Percentiles rank a stretch among this genome's conserved stretches.
Evolutionary conservation across 805 yeast genomes (phyloP).

Genomic region (Lipomyces lipofer): DNA sequence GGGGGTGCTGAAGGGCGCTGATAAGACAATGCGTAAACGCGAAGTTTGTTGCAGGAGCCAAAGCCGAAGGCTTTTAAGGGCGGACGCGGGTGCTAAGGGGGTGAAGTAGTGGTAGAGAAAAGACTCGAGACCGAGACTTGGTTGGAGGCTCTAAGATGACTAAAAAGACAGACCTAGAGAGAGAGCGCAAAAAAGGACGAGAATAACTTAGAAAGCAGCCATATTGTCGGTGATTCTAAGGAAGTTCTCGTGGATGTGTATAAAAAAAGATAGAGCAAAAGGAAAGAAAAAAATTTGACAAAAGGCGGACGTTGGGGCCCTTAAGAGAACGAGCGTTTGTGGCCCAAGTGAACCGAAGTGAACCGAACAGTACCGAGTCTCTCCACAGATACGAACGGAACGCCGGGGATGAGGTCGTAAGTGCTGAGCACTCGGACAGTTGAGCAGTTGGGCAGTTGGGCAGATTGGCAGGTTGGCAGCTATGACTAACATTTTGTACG

Average conservation of each 20-base stretch:
- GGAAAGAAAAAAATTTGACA: too few species aligned
- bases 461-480: too few species aligned
- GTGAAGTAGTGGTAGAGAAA: background rate
- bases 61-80: slow-evolving; percentile 6
- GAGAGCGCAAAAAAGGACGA: slow-evolving; percentile 1
- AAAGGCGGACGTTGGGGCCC: too few species aligned
- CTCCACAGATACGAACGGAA: too few species aligned
- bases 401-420: too few species aligned
- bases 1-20: slow-evolving; percentile 17
- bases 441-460: too few species aligned
- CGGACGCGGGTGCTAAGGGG: slow-evolving; percentile 5
- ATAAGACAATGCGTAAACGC: slow-evolving; percentile 29
- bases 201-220: slow-evolving; percentile 21
- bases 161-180: slow-evolving; percentile 4
- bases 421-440: too few species aligned
- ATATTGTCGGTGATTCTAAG: slow-evolving; percentile 10
- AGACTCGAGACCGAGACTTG: slow-evolving; percentile 9
- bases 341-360: too few species aligned
- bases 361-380: too few species aligned
- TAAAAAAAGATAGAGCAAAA: slow-evolving; percentile 83
- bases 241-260: slow-evolving; percentile 3
- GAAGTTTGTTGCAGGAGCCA: slow-evolving; percentile 2
- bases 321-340: too few species aligned
- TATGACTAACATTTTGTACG: too few species aligned
- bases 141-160: too few species aligned